phyloP scores from a whole-genome alignment of 495 filamentous ascomycete genomes.

The Aspergillus incahuasiensis region DNA sequence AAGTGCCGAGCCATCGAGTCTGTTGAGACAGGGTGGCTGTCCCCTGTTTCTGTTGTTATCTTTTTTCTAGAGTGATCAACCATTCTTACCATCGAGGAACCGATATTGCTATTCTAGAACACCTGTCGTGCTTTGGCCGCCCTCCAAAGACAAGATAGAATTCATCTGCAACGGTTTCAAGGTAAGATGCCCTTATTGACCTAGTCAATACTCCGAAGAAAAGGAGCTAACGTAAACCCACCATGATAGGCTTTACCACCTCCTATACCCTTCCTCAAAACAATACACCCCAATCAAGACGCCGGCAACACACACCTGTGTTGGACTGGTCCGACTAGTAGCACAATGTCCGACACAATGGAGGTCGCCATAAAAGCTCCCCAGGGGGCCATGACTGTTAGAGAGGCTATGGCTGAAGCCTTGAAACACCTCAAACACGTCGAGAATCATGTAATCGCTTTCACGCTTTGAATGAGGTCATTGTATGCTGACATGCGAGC shows the following conservation, averaged over 20 bases:
- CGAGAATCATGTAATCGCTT: conserved; percentile 17
- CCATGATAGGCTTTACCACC: too few species aligned
- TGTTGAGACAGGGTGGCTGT: too few species aligned
- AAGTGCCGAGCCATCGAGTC: too few species aligned
- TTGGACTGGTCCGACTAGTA: neutral
- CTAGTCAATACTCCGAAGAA: neutral
- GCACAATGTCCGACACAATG: conserved; percentile 13
- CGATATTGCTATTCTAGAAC: neutral
- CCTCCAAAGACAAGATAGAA: neutral
- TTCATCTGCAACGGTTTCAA: neutral
- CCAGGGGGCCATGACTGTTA: too few species aligned
- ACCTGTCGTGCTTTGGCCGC: neutral
- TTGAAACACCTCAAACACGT: conserved; percentile 21
- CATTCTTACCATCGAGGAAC: too few species aligned
- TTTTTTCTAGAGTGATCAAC: too few species aligned
- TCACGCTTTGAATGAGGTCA: neutral
- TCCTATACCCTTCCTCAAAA: neutral
- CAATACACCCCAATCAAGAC: neutral
- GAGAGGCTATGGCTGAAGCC: conserved; percentile 24
- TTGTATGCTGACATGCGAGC: conserved; percentile 1
- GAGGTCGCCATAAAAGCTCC: too few species aligned
- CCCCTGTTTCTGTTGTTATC: too few species aligned
- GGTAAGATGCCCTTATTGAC: neutral
- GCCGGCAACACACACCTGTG: neutral
- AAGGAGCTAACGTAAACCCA: neutral